Evolutionary conservation across 371 early-diverging fungal genomes (phyloP).

Genomic region (Circinella minor): DNA sequence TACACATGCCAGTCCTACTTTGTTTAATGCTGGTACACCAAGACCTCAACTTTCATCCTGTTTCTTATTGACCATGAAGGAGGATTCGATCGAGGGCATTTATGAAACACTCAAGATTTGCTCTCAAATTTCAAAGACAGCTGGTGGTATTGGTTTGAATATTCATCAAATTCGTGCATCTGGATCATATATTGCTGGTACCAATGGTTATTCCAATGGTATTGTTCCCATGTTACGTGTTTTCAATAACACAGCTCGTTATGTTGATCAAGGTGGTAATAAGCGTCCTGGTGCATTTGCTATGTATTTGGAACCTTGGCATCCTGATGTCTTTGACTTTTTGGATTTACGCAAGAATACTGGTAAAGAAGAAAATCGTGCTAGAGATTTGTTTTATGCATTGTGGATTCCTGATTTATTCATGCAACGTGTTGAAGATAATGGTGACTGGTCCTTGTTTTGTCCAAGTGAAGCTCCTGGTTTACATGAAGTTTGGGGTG

Average conservation of each 20-base stretch:
- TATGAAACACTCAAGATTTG: constrained; percentile 97
- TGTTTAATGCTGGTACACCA: constrained; percentile 98
- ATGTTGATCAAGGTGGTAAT: constrained; percentile 99
- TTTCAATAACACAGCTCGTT: constrained; percentile 98
- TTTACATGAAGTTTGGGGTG: constrained; percentile 94
- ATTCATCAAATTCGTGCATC: constrained; percentile 96
- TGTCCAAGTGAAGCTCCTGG: constrained; percentile 98
- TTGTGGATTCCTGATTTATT: constrained; percentile 99
- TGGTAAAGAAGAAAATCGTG: constrained; percentile 98
- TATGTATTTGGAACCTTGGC: constrained; percentile 99
- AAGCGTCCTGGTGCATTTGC: constrained; percentile 99
- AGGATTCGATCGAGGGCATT: constrained; percentile 97
- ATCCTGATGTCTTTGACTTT: constrained; percentile 98
- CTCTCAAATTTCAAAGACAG: constrained; percentile 98
- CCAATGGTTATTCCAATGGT: constrained; percentile 98
- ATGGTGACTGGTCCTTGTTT: constrained; percentile 97
- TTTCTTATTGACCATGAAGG: constrained; percentile 96
- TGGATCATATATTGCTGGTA: constrained; percentile 97
- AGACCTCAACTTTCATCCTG: constrained; percentile 96
- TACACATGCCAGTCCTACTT: constrained; percentile 98
- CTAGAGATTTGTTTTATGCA: constrained; percentile 97
- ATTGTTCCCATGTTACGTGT: constrained; percentile 99
- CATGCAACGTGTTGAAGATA: constrained; percentile 97
- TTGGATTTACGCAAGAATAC: constrained; percentile 98
- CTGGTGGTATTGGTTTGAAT: constrained; percentile 98